phyloP scores from a whole-genome alignment of 495 filamentous ascomycete genomes.

The Aspergillus sclerotiicarbonarius region DNA sequence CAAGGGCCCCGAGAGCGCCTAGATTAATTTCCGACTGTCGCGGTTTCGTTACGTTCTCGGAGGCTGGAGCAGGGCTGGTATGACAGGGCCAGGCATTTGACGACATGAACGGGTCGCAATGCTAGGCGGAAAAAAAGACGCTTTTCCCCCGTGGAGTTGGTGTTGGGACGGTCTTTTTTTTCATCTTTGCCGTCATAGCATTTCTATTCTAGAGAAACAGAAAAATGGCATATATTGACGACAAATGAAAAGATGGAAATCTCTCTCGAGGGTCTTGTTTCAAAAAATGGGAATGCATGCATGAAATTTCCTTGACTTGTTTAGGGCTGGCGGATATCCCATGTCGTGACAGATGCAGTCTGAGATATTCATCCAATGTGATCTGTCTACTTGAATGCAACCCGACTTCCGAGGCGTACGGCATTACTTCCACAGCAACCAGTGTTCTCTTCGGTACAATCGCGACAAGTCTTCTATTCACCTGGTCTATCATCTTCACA shows the following conservation, averaged over 20 bases:
- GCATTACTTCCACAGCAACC: neutral
- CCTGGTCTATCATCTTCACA: slow-evolving; percentile 13
- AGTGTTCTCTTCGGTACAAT: neutral
- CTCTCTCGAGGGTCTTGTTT: slow-evolving; percentile 19
- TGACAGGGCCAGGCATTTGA: slow-evolving; percentile 45
- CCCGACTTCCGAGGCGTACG: slow-evolving; percentile 6
- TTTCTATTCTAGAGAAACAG: slow-evolving; percentile 24
- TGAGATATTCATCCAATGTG: slow-evolving; percentile 41
- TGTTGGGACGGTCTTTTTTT: slow-evolving; percentile 33
- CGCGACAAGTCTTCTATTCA: slow-evolving; percentile 1
- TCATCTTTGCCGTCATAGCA: slow-evolving; percentile 30
- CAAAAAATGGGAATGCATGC: slow-evolving; percentile 40
- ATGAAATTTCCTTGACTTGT: slow-evolving; percentile 47
- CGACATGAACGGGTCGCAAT: slow-evolving; percentile 39
- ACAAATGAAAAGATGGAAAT: slow-evolving; percentile 27
- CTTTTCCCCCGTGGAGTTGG: slow-evolving; percentile 43
- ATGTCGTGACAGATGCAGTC: slow-evolving; percentile 43
- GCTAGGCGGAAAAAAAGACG: slow-evolving; percentile 38
- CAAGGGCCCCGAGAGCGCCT: slow-evolving; percentile 58
- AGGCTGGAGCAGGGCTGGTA: slow-evolving; percentile 47
- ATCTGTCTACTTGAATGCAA: slow-evolving; percentile 30
- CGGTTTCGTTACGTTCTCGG: slow-evolving; percentile 42
- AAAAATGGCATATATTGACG: slow-evolving; percentile 20
- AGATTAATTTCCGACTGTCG: slow-evolving; percentile 40
- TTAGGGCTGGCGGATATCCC: slow-evolving; percentile 48